Percentiles rank a stretch among this genome's conserved stretches.
phyloP scores from a whole-genome alignment of 129 eudicot genomes.

The Helichrysum umbraculigerum region DNA sequence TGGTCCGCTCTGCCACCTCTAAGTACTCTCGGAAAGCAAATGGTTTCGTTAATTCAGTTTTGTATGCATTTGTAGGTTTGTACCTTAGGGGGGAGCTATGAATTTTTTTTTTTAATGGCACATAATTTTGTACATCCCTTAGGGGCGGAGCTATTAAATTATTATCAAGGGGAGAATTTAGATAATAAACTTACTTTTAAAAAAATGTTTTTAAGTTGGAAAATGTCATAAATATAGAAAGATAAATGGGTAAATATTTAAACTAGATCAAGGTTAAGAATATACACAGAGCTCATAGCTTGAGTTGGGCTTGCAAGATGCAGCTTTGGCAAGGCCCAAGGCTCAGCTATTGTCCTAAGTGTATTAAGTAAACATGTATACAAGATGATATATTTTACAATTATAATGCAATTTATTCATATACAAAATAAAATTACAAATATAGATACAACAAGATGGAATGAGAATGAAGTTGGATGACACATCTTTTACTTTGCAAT shows the following conservation, averaged over 20 bases:
- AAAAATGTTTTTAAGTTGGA: neutral
- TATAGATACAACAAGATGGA: conserved; percentile 20
- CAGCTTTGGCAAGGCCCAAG: conserved; percentile 9
- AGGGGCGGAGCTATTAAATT: too few relatives aligned
- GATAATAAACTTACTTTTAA: too few relatives aligned
- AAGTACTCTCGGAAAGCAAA: neutral
- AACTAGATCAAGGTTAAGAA: neutral
- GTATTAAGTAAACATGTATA: conserved; percentile 3
- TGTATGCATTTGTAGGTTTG: too few relatives aligned
- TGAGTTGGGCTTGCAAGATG: conserved; percentile 21
- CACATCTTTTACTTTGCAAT: conserved; percentile 40
- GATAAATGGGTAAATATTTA: neutral
- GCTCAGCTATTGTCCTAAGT: neutral
- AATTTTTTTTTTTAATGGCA: too few relatives aligned
- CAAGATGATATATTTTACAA: conserved; percentile 20
- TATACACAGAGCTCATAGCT: conserved; percentile 15
- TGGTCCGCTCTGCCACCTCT: neutral
- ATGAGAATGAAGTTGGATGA: conserved; percentile 16
- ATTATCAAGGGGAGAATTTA: too few relatives aligned
- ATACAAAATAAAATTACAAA: conserved; percentile 8
- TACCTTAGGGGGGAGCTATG: too few relatives aligned
- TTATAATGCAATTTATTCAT: conserved; percentile 30
- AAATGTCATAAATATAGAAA: neutral
- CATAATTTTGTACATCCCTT: too few relatives aligned
- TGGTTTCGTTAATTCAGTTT: neutral